These are phyloP conservation scores for Verruconis gallopava DNA, from an alignment of 2,329 filamentous ascomycete genomes.

Conservation along the genomic window DNA sequence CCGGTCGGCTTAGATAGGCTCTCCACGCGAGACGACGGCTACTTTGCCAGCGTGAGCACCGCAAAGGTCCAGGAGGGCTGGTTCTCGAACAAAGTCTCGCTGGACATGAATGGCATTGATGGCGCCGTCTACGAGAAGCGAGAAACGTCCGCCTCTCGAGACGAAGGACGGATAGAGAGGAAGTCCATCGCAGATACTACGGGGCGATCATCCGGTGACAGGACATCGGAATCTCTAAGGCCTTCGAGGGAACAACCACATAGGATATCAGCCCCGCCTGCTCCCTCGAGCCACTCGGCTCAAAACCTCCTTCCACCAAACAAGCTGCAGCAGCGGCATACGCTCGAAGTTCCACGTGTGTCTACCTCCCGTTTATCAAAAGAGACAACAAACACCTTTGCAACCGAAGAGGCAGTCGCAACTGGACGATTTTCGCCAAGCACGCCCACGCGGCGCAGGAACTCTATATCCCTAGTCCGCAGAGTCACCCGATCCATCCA, in stretches of 20 bases:
- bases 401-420: constrained; percentile 49
- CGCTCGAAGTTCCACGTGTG: constrained; percentile 69
- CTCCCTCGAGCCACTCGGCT: constrained; percentile 33
- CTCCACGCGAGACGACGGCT: constrained; percentile 29
- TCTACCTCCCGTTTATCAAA: constrained; percentile 52
- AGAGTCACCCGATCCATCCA: constrained; percentile 74
- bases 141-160: constrained; percentile 18
- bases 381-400: constrained; percentile 35
- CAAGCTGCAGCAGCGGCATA: constrained; percentile 69
- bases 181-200: background rate
- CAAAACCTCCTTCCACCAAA: constrained; percentile 33
- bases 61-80: constrained; percentile 24
- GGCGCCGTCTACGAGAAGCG: constrained; percentile 16
- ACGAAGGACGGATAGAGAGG: background rate
- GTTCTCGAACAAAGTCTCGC: constrained; percentile 24
- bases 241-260: constrained; percentile 12
- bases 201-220: background rate
- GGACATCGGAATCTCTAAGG: background rate
- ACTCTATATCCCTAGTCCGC: constrained; percentile 71
- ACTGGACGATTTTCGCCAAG: constrained; percentile 75
- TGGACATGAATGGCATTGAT: constrained; percentile 13
- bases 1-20: constrained; percentile 2
- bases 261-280: constrained; percentile 52
- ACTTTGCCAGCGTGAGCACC: constrained; percentile 29
- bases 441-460: constrained; percentile 48